These are phyloP conservation scores for Arctium lappa DNA, from an alignment of 129 eudicot genomes.

Conservation along the genomic window DNA sequence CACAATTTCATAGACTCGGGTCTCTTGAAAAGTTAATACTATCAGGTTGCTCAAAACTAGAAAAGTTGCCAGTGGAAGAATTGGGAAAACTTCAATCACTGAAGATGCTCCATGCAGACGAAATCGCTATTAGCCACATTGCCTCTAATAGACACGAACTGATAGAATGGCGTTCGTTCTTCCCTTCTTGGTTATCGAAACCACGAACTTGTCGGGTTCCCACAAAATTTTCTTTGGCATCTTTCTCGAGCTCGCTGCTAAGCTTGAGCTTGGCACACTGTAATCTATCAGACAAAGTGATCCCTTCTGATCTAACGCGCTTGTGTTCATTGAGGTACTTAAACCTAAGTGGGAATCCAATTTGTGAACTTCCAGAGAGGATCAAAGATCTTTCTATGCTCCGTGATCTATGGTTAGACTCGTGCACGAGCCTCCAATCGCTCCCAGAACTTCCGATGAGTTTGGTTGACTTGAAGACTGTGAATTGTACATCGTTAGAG, in stretches of 20 bases:
- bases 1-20: not conserved
- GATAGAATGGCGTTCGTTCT: not conserved
- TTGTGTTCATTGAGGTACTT: constrained; percentile 1
- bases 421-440: constrained; percentile 11
- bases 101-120: constrained; percentile 1
- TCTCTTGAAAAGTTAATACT: constrained; percentile 6
- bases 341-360: constrained; percentile 16
- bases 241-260: not conserved
- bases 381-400: constrained; percentile 13
- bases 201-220: not conserved
- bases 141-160: not conserved
- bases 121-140: not conserved
- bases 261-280: constrained; percentile 15
- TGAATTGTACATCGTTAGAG: constrained; percentile 13
- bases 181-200: constrained; percentile 5
- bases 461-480: not conserved
- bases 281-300: constrained; percentile 3
- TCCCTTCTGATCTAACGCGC: not conserved
- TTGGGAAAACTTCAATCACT: constrained; percentile 14
- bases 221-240: not conserved
- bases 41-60: constrained; percentile 24
- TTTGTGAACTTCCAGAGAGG: constrained; percentile 12
- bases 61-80: not conserved
- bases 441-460: constrained; percentile 27
- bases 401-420: not conserved